phyloP scores from a whole-genome alignment of 176 grass and related monocot species.

The Oryza brachyantha region DNA sequence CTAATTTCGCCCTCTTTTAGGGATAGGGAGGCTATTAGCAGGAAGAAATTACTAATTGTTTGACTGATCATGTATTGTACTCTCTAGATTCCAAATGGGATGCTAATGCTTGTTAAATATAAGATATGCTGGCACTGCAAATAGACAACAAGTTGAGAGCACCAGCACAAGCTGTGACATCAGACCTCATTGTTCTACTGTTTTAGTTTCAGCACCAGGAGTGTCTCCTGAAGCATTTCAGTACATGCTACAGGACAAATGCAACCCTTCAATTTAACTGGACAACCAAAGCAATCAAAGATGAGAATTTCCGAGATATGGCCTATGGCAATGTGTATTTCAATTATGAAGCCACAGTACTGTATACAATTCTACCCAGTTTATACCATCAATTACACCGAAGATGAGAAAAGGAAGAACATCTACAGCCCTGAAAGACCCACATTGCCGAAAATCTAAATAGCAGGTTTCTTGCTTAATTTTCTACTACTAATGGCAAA shows the following conservation, averaged over 20 bases:
- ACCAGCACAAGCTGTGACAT: neutral
- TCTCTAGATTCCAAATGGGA: neutral
- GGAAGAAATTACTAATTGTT: neutral
- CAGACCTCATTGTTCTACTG: neutral
- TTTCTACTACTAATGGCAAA: constrained; percentile 44
- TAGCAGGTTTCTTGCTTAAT: constrained; percentile 29
- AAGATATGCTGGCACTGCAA: neutral
- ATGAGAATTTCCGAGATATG: neutral
- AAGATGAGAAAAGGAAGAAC: constrained; percentile 27
- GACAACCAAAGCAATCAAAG: constrained; percentile 3
- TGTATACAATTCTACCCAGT: constrained; percentile 40
- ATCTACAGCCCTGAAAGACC: constrained; percentile 46
- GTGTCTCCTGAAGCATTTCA: neutral
- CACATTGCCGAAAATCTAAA: constrained; percentile 52
- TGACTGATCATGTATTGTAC: neutral
- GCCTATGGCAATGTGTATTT: constrained; percentile 40
- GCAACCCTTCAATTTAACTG: neutral
- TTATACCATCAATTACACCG: constrained; percentile 49
- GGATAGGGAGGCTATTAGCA: neutral
- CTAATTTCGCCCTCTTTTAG: neutral
- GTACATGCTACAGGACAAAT: neutral
- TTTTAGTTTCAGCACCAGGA: constrained; percentile 18
- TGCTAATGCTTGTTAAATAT: neutral
- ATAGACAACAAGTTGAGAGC: neutral
- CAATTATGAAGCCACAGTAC: constrained; percentile 34